phyloP scores from a whole-genome alignment of 257 asterid species.

The Capsicum pubescens region DNA sequence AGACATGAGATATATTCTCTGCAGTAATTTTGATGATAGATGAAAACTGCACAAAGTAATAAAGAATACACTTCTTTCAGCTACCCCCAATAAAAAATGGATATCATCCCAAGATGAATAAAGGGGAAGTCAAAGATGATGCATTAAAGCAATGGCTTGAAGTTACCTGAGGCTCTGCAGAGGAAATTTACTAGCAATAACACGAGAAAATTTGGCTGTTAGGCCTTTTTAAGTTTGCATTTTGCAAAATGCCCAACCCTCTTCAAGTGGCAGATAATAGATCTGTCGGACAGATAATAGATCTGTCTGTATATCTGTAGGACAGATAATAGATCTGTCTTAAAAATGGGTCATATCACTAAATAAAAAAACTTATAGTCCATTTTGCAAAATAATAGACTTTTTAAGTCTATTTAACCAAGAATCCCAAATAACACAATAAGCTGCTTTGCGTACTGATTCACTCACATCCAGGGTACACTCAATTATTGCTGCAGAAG shows the following conservation, averaged over 20 bases:
- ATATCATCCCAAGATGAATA: not conserved
- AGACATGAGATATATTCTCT: not conserved
- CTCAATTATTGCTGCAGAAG: constrained; percentile 68
- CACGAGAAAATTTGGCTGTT: no score
- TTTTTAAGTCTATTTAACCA: no score
- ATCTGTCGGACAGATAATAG: no score
- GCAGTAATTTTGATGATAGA: constrained; percentile 5
- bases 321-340: no score
- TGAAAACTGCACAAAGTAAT: not conserved
- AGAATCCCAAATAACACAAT: constrained; percentile 68
- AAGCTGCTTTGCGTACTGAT: constrained; percentile 85
- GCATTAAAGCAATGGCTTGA: constrained; percentile 6
- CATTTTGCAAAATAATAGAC: no score
- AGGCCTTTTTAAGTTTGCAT: no score
- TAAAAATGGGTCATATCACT: no score
- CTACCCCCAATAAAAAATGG: not conserved
- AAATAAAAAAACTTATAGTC: no score
- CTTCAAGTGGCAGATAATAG: no score
- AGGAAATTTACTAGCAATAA: constrained; percentile 80
- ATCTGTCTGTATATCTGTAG: no score
- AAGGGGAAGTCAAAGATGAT: constrained; percentile 6
- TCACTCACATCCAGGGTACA: constrained; percentile 89
- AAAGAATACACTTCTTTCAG: not conserved
- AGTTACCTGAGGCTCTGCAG: constrained; percentile 90
- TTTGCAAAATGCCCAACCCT: no score